Percentiles rank a stretch among this genome's conserved stretches.
Conservation (phyloP, 495 filamentous ascomycete species). For the Tuber umbilicatum region DNA sequence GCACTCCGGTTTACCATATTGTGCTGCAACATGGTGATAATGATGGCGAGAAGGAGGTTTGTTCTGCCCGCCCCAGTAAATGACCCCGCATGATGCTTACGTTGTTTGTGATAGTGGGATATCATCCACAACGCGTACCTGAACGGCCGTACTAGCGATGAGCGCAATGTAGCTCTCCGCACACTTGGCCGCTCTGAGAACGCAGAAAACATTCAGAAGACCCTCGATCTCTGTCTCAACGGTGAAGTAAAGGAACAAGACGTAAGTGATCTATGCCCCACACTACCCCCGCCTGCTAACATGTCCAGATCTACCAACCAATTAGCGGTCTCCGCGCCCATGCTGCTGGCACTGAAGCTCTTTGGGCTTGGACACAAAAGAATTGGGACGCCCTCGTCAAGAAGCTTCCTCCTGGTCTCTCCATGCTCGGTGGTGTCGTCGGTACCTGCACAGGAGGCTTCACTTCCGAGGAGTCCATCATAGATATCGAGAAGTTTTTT, state of each 20-base stretch:
- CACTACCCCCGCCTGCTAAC: slow-evolving; percentile 4
- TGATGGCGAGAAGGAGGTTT: slow-evolving; percentile 60
- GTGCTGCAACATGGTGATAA: slow-evolving; percentile 58
- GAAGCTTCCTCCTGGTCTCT: slow-evolving; percentile 70
- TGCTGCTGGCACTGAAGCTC: slow-evolving; percentile 65
- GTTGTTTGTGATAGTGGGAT: slow-evolving; percentile 54
- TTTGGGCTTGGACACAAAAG: slow-evolving; percentile 75
- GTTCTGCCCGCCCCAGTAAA: slow-evolving; percentile 25
- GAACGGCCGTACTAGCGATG: slow-evolving; percentile 79
- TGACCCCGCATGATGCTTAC: slow-evolving; percentile 25
- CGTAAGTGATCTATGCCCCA: slow-evolving; percentile 25
- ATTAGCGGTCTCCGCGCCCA: slow-evolving; percentile 71
- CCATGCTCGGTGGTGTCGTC: slow-evolving; percentile 80
- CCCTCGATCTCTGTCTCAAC: slow-evolving; percentile 65
- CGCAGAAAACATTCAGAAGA: slow-evolving; percentile 71
- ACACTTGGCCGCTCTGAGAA: slow-evolving; percentile 72
- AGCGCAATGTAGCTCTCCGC: slow-evolving; percentile 91
- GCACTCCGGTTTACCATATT: slow-evolving; percentile 63
- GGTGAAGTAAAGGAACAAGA: slow-evolving; percentile 92
- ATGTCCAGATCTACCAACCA: slow-evolving; percentile 66
- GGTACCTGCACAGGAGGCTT: slow-evolving; percentile 78
- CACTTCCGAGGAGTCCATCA: slow-evolving; percentile 64
- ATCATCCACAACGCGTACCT: slow-evolving; percentile 73
- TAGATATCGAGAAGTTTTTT: slow-evolving; percentile 76
- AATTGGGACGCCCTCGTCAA: slow-evolving; percentile 78